Evolutionary conservation across 345 rosid species (phyloP), one percentile per base, ranked within the genome.

Genomic region (Odontarrhena argentea): DNA sequence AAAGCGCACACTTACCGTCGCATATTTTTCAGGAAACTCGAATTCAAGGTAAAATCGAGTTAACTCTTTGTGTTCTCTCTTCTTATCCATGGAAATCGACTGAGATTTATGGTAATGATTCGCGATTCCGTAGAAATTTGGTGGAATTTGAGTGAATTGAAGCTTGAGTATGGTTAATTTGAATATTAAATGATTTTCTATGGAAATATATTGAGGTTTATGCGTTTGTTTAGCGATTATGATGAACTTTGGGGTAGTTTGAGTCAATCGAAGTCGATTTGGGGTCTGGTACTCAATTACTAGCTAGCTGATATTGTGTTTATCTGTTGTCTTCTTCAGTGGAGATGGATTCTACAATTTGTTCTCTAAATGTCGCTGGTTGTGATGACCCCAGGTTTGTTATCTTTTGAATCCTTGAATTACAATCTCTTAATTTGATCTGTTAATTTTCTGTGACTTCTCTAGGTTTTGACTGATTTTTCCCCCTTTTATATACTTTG

Each of bases 41-140:
- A 46, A 8, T 46, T 15, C 30, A 48, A 48, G 52, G 52, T 48
- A 48, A 8, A 8, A 9, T 49, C 32, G 49, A 45, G 49, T 45
- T 0, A 7, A n/a, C 4, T 13, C 48, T 22, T 47, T 47, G 12
- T 18, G 22, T 18, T 47, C 32, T 9, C 24, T 51, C 37, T 51
- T 9, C 11, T 38, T 38, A 38, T 54, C 10, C 24, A 45, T 45
- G 25, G 49, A 14, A 45, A 45, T 15, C 60, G 43, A 9, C 18
- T 55, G 44, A 36, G 43, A 55, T 54, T 22, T 54, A 34, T 15
- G 22, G 10, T 37, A 32, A 12, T 1, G 24, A 35, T 38, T 38
- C 11, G 42, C 11, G 12, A 38, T 38, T 38, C 11, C 11, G 12
- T 8, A 38, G 42, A 38, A 38, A 38, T 8, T 32, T 32, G 6